A percentile compares a stretch with the other conserved stretches of the same genome.
Evolutionary conservation across 192 early-diverging fungal species (phyloP).

Genomic region (Backusella australiensis): DNA sequence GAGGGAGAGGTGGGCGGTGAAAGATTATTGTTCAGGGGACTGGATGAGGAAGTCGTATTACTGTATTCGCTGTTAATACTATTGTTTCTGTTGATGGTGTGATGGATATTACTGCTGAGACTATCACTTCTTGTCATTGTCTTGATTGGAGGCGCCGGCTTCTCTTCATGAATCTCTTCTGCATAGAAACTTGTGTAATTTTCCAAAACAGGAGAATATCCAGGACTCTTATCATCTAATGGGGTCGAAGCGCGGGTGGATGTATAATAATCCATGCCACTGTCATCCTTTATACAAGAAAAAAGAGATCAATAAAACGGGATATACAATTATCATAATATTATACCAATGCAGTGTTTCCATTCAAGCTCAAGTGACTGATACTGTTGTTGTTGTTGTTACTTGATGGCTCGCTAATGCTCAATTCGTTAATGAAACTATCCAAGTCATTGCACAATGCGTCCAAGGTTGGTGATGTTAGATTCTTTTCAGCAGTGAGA

Average conservation of each 20-base stretch:
- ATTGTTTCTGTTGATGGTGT: not conserved
- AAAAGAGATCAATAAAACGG: not conserved
- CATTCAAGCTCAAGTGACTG: not conserved
- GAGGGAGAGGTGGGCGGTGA: not conserved
- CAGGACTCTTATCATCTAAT: conserved; percentile 10
- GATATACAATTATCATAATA: not conserved
- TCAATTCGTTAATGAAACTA: conserved; percentile 25
- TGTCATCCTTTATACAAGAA: not conserved
- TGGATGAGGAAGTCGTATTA: not conserved
- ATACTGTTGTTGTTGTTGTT: not conserved
- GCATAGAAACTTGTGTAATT: conserved; percentile 10
- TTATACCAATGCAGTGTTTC: not conserved
- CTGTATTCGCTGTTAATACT: not conserved
- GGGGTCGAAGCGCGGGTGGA: not conserved
- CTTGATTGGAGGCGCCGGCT: not conserved
- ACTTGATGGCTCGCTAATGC: not conserved
- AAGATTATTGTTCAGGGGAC: not conserved
- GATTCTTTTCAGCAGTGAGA: not conserved
- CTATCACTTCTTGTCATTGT: not conserved
- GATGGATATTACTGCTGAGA: not conserved
- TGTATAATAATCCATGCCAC: conserved; percentile 7
- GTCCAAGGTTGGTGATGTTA: conserved; percentile 13
- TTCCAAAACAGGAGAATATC: conserved; percentile 12
- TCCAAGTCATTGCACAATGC: conserved; percentile 22
- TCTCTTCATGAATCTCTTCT: not conserved